Evolutionary conservation across 257 asterid species (phyloP).

Genomic region (Jasminum sambac): DNA sequence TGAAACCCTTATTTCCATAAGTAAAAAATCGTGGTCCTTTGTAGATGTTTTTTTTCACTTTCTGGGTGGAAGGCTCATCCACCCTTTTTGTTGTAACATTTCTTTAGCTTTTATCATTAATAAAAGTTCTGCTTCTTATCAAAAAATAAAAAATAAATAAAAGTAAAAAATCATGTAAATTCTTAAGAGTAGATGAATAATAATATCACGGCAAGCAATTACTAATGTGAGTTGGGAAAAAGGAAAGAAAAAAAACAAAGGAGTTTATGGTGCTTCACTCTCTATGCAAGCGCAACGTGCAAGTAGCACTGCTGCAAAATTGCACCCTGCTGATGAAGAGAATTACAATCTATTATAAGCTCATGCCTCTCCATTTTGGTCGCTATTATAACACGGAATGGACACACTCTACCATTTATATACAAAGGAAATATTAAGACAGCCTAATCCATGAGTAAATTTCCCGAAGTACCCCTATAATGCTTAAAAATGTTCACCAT

Average conservation of each 20-base stretch:
- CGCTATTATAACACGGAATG: not conserved
- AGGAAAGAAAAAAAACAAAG: not conserved
- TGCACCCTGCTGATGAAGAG: not conserved
- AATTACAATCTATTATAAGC: not conserved
- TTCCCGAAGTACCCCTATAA: not conserved
- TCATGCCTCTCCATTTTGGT: not conserved
- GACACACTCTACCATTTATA: not conserved
- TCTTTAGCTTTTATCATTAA: too few species aligned
- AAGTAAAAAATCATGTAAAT: conserved; percentile 15
- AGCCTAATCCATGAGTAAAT: not conserved
- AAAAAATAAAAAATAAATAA: too few species aligned
- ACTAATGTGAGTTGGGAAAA: not conserved
- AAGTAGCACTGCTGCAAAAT: not conserved
- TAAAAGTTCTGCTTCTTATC: too few species aligned
- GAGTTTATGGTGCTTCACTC: conserved; percentile 2
- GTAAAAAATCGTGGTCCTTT: too few species aligned
- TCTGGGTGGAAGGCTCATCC: too few species aligned
- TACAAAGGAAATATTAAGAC: not conserved
- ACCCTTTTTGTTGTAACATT: too few species aligned
- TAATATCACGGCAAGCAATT: not conserved
- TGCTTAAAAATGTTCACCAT: not conserved
- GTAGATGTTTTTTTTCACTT: too few species aligned
- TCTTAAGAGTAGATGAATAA: not conserved
- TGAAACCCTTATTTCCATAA: conserved; percentile 16
- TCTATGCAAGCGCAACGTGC: not conserved